Conservation (phyloP, 208 protist species). For the Herpetomonas samuelpessoai region DNA sequence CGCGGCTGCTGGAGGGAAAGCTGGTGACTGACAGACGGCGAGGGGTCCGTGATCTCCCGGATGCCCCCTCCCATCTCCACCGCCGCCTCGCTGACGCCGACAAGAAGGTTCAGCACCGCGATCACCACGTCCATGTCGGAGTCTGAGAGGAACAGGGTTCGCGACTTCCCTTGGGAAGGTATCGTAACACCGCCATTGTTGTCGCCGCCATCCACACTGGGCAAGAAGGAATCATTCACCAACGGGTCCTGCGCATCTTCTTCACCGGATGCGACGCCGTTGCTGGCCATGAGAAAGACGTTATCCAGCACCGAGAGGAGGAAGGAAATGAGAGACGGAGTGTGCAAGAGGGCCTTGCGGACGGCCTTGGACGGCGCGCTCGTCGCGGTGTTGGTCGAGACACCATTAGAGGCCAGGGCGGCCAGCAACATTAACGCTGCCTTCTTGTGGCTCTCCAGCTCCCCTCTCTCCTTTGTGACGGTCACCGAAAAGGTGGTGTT, state of each 20-base stretch:
- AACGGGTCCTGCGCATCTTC: too few species aligned
- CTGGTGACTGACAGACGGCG: not conserved
- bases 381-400: not conserved
- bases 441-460: not conserved
- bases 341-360: not conserved
- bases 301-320: conserved; percentile 1
- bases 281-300: not conserved
- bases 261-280: not conserved
- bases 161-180: too few species aligned
- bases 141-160: conserved; percentile 10
- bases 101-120: conserved; percentile 15
- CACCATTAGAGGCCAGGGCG: not conserved
- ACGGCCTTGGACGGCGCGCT: not conserved
- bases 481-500: not conserved
- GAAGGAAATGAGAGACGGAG: not conserved
- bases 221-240: not conserved
- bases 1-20: conserved; percentile 4
- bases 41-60: conserved; percentile 1
- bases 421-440: conserved; percentile 2
- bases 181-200: not conserved
- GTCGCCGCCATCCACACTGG: too few species aligned
- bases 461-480: not conserved
- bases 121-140: conserved; percentile 14
- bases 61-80: conserved; percentile 13
- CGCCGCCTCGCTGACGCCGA: conserved; percentile 13